Percentiles rank a stretch among this genome's conserved stretches.
Conservation (phyloP, 2,329 filamentous ascomycete species). For the Leptosphaerulina australis region DNA sequence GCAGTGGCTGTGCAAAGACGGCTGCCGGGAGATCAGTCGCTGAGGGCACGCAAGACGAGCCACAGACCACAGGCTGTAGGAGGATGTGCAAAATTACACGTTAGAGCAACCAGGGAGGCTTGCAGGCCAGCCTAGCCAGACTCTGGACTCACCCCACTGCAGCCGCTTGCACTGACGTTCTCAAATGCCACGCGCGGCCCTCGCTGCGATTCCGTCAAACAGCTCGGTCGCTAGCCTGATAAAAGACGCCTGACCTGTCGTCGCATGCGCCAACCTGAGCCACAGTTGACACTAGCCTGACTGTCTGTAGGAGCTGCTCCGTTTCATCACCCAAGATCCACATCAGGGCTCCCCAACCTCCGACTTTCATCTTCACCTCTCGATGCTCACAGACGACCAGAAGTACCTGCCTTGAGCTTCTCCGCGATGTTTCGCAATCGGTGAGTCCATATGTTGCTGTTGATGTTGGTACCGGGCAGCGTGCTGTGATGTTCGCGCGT, state of each 20-base stretch:
- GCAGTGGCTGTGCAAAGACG: constrained; percentile 46
- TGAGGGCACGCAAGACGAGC: constrained; percentile 11
- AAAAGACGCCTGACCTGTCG: constrained; percentile 45
- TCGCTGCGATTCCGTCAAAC: constrained; percentile 28
- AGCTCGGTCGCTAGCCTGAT: constrained; percentile 42
- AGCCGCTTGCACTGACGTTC: constrained; percentile 23
- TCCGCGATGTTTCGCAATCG: constrained; percentile 56
- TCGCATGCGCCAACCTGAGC: constrained; percentile 24
- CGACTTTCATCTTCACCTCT: constrained; percentile 33
- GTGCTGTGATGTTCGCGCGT: constrained; percentile 37
- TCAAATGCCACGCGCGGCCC: constrained; percentile 36
- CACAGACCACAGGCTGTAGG: constrained; percentile 21
- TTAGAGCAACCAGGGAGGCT: constrained; percentile 25
- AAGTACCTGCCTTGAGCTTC: constrained; percentile 37
- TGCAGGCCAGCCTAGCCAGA: constrained; percentile 27
- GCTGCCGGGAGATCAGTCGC: constrained; percentile 27
- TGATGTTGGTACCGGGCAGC: constrained; percentile 6
- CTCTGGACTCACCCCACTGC: constrained; percentile 30
- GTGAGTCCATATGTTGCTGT: constrained; percentile 40
- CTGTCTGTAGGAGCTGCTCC: constrained; percentile 43
- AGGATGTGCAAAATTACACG: constrained; percentile 29
- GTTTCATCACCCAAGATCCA: constrained; percentile 41
- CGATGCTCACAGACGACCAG: constrained; percentile 38
- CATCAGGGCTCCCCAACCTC: constrained; percentile 33
- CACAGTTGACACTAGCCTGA: constrained; percentile 20